Percentiles rank a stretch among this genome's conserved stretches.
phyloP scores from a whole-genome alignment of 495 filamentous ascomycete species.

The Xylaria acuta region DNA sequence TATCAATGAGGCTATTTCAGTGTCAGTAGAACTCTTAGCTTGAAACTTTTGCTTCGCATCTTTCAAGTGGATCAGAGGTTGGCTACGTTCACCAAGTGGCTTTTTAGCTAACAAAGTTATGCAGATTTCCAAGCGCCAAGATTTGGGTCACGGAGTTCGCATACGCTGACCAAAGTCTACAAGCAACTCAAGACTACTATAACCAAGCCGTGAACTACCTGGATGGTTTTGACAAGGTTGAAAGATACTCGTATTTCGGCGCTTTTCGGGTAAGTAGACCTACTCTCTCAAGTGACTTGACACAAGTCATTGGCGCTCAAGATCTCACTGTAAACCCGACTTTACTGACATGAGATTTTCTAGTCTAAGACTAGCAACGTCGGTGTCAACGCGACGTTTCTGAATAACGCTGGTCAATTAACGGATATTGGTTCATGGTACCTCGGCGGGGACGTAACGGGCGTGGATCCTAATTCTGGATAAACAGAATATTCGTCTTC shows the following conservation, averaged over 20 bases:
- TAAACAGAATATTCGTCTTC: too few relatives aligned
- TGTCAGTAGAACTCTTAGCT: background rate
- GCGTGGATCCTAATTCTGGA: background rate
- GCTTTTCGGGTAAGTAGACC: background rate
- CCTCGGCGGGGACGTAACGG: background rate
- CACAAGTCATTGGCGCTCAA: background rate
- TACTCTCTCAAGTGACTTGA: too few relatives aligned
- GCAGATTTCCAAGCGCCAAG: background rate
- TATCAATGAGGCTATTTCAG: conserved; percentile 6
- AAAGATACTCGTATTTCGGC: background rate
- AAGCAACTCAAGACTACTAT: background rate
- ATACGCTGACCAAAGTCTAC: background rate
- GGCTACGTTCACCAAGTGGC: background rate
- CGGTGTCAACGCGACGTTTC: background rate
- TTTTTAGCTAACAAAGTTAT: background rate
- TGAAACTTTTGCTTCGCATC: background rate
- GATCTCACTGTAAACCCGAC: background rate
- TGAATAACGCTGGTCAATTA: background rate
- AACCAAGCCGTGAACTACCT: background rate
- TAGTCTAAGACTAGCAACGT: background rate
- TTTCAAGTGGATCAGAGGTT: background rate
- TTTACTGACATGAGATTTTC: background rate
- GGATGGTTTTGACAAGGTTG: background rate
- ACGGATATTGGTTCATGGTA: background rate
- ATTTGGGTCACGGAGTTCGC: background rate